Evolutionary conservation across 2,329 filamentous ascomycete genomes (phyloP).

Genomic region (Emydomyces testavorans): DNA sequence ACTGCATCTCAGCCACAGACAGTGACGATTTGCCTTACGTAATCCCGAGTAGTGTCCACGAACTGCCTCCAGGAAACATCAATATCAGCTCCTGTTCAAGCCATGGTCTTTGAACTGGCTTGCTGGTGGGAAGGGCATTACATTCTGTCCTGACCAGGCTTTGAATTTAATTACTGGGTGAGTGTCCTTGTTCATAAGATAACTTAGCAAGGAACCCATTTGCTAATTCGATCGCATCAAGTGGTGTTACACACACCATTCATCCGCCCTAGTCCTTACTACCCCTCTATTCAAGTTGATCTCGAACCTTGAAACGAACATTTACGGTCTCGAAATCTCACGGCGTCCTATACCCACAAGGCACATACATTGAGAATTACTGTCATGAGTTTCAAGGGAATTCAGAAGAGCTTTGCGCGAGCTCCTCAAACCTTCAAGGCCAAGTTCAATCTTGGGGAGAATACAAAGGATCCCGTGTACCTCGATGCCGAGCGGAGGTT

Average conservation of each 20-base stretch:
- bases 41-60: background rate
- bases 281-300: background rate
- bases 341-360: background rate
- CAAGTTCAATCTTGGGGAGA: slow-evolving; percentile 89
- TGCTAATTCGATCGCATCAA: slow-evolving; percentile 2
- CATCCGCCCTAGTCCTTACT: background rate
- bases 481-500: slow-evolving; percentile 90
- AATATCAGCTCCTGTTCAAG: background rate
- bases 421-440: slow-evolving; percentile 86
- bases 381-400: slow-evolving; percentile 90
- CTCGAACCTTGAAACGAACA: background rate
- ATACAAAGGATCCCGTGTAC: slow-evolving; percentile 91
- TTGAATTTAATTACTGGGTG: background rate
- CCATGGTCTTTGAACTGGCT: background rate
- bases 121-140: background rate
- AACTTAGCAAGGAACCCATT: background rate
- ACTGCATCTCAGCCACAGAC: slow-evolving; percentile 9
- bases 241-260: background rate
- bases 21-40: slow-evolving; percentile 7
- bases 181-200: background rate
- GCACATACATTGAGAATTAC: background rate
- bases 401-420: slow-evolving; percentile 77
- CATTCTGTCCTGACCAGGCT: background rate
- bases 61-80: slow-evolving; percentile 6
- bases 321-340: background rate